Base-by-base conservation (phyloP, 495 filamentous ascomycete species). In the Penicillium crystallinum region DNA sequence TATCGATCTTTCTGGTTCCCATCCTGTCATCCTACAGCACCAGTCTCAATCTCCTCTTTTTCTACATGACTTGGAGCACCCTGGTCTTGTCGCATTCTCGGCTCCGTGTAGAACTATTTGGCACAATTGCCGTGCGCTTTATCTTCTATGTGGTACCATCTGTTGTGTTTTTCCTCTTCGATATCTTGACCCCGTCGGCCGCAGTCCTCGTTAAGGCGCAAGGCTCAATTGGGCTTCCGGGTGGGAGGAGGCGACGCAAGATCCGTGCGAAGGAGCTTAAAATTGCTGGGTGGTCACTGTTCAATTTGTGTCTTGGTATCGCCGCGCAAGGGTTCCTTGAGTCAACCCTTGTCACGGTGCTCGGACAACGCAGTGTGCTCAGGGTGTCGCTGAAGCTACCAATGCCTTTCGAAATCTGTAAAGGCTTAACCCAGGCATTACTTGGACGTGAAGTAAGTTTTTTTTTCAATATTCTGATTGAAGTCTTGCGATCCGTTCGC, bases 11-110 rank as follows among this genome's bases (percentile, higher is more conserved):
- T 66, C 83, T 81, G 67, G 55, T 81, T 4, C 79, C 80, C 3
- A 67, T 74, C 40, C 64, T 80, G 21, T 71, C 70, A 6, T 72
- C 79, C 67, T 91, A 85, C 70, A 84, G 83, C 39, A 91, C 90
- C 3, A 89, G 81, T 11, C 72, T 96, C 51, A 96, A 95, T 63
- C 62, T 95, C 15, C 64, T 95, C 41, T 92, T 95, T 72, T 96
- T 97, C 72, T 92, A 90, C 66, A 81, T 83, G 64, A 92, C 88
- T 65, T 96, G 91, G 91, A 81, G 82, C 7, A 92, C 89, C 0
- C 78, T 97, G 9, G 81, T 93, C 2, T 72, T 90, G 15, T 87
- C 85, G 30, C 87, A 95, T 56, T 70, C 83, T 0, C 84, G 88
- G 0, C 72, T 93, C 30, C 81, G 82, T 49, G 81, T 97, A 53